Evolutionary conservation across 495 filamentous ascomycete species (phyloP).

Genomic region (Filosporella fistucella): DNA sequence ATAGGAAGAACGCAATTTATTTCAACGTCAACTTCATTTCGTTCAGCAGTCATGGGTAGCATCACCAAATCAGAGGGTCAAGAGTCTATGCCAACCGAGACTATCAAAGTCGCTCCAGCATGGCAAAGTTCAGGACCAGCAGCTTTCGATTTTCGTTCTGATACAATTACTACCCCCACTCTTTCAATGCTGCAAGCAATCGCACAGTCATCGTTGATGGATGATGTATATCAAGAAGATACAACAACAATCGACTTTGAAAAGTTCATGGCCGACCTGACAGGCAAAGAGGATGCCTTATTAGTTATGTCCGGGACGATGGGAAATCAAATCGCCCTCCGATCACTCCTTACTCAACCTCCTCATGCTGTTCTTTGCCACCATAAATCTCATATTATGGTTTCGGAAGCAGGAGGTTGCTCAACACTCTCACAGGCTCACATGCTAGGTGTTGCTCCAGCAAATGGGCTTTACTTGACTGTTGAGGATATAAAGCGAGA

Average conservation of each 20-base stretch:
- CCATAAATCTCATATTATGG: slow-evolving; percentile 56
- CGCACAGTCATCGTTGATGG: slow-evolving; percentile 51
- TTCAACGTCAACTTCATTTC: no score
- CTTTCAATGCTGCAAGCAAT: slow-evolving; percentile 68
- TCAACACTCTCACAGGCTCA: slow-evolving; percentile 55
- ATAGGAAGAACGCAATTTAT: no score
- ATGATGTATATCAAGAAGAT: slow-evolving; percentile 83
- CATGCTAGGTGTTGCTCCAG: slow-evolving; percentile 48
- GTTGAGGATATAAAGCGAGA: slow-evolving; percentile 64
- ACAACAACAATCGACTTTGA: slow-evolving; percentile 69
- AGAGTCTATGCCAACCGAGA: not conserved
- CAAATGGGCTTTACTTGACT: slow-evolving; percentile 60
- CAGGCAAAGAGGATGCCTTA: slow-evolving; percentile 64
- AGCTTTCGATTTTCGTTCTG: slow-evolving; percentile 25
- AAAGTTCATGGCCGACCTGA: slow-evolving; percentile 60
- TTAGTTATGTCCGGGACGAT: slow-evolving; percentile 86
- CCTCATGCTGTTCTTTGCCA: slow-evolving; percentile 67
- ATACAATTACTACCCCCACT: slow-evolving; percentile 83
- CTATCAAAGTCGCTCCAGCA: not conserved
- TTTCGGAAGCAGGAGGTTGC: slow-evolving; percentile 65
- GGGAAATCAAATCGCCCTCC: slow-evolving; percentile 75
- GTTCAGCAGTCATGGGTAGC: not conserved
- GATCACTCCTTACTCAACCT: slow-evolving; percentile 59
- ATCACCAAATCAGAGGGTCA: not conserved
- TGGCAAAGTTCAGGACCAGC: not conserved